These are phyloP conservation scores for Tulasnella sp. DNA, from an alignment of 768 basidiomycete species.

Conservation along the genomic window DNA sequence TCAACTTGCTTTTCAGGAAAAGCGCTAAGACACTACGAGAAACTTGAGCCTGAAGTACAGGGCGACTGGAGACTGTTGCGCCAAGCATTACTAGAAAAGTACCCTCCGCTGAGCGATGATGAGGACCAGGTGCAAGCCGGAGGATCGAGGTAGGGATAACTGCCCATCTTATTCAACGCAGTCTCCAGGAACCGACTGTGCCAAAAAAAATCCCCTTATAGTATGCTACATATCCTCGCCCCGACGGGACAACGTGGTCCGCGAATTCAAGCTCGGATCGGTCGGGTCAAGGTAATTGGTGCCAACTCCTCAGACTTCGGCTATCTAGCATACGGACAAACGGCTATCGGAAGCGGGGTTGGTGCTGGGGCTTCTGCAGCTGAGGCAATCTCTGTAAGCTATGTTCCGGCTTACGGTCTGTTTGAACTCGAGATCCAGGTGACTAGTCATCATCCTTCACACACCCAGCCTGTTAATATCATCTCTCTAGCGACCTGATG, in stretches of 20 bases:
- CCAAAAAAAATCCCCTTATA: background rate
- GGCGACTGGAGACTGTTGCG: background rate
- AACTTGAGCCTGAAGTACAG: background rate
- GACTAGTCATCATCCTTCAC: background rate
- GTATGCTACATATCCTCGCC: background rate
- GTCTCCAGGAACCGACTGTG: background rate
- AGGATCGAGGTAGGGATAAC: too few species aligned
- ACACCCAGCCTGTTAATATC: background rate
- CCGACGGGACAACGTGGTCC: background rate
- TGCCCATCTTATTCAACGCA: too few species aligned
- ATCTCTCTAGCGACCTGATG: background rate
- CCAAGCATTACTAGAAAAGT: background rate
- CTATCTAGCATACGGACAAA: background rate
- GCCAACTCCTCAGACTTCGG: background rate
- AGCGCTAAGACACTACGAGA: background rate
- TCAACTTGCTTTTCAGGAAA: background rate
- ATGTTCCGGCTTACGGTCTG: background rate
- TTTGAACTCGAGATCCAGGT: background rate
- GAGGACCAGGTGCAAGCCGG: too few species aligned
- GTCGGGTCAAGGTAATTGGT: background rate
- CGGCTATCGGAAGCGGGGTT: background rate
- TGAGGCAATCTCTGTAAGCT: background rate
- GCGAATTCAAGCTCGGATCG: background rate
- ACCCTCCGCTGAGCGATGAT: background rate
- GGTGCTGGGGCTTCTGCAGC: background rate